Conservation (phyloP, 2,329 filamentous ascomycete species). For the Didymella pomorum region DNA sequence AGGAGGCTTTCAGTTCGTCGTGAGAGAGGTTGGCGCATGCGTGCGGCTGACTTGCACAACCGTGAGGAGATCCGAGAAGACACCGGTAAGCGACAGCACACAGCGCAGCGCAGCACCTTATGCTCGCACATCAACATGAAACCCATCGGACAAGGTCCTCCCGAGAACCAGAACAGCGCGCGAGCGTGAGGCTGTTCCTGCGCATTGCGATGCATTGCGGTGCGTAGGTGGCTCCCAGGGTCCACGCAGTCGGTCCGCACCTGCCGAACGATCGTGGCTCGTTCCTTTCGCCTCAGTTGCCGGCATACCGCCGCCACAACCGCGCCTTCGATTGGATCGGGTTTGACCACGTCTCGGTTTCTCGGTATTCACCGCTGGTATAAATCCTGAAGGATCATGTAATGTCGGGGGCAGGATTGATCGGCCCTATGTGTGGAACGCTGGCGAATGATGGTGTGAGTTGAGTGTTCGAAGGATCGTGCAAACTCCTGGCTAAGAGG, state of each 20-base stretch:
- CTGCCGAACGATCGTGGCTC: slow-evolving; percentile 3
- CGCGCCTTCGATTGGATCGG: background rate
- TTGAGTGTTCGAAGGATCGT: background rate
- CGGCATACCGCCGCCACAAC: background rate
- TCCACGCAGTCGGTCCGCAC: slow-evolving; percentile 15
- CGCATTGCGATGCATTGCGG: slow-evolving; percentile 1
- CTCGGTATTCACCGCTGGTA: background rate
- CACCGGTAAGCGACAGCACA: slow-evolving; percentile 8
- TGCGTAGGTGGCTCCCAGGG: background rate
- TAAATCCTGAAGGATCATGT: slow-evolving; percentile 7
- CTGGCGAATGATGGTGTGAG: background rate
- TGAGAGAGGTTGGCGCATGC: slow-evolving; percentile 1
- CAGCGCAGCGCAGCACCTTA: slow-evolving; percentile 1
- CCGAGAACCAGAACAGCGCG: background rate
- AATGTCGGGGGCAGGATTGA: slow-evolving; percentile 4
- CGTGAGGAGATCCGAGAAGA: slow-evolving; percentile 17
- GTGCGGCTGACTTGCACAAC: slow-evolving; percentile 8
- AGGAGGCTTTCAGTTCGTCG: background rate
- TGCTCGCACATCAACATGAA: slow-evolving; percentile 5
- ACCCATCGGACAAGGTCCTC: background rate
- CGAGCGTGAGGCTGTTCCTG: slow-evolving; percentile 4
- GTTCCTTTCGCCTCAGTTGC: background rate
- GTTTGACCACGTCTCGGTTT: background rate
- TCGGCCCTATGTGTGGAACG: slow-evolving; percentile 3
- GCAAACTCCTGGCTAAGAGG: background rate